phyloP scores from a whole-genome alignment of 805 yeast genomes.

The Osmozyma mogii region DNA sequence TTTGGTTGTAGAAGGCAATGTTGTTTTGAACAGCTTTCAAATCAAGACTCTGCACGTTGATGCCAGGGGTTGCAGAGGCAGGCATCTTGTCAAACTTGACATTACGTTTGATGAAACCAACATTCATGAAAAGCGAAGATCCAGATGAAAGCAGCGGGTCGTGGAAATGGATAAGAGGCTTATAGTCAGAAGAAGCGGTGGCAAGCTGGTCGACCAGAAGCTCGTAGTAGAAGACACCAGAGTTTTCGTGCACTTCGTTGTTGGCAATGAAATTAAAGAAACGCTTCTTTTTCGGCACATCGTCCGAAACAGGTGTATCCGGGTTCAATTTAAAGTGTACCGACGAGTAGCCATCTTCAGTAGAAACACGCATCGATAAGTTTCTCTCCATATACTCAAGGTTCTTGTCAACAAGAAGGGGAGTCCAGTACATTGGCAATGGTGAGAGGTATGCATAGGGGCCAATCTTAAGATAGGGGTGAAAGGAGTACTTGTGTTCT shows the following conservation, averaged over 20 bases:
- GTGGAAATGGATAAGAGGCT: conserved; percentile 25
- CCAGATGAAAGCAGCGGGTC: conserved; percentile 28
- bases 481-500: conserved; percentile 17
- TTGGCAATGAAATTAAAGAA: conserved; percentile 33
- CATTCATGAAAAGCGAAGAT: conserved; percentile 22
- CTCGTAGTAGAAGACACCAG: conserved; percentile 36
- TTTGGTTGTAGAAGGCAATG: conserved; percentile 13
- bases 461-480: conserved; percentile 20
- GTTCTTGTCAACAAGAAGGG: conserved; percentile 22
- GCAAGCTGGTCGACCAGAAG: conserved; percentile 28
- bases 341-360: conserved; percentile 22
- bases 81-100: conserved; percentile 16
- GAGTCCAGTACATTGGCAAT: conserved; percentile 33
- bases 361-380: conserved; percentile 18
- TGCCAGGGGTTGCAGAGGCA: conserved; percentile 3
- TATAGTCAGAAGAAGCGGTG: conserved; percentile 22
- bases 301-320: conserved; percentile 1
- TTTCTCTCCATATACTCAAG: conserved; percentile 16
- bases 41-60: conserved; percentile 17
- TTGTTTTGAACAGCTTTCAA: conserved; percentile 23
- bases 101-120: conserved; percentile 26
- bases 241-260: conserved; percentile 22
- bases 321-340: conserved; percentile 16
- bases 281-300: conserved; percentile 7
- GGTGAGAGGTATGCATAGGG: conserved; percentile 20